These are phyloP conservation scores for Clathrus columnatus DNA, from an alignment of 768 basidiomycete species.

Conservation along the genomic window DNA sequence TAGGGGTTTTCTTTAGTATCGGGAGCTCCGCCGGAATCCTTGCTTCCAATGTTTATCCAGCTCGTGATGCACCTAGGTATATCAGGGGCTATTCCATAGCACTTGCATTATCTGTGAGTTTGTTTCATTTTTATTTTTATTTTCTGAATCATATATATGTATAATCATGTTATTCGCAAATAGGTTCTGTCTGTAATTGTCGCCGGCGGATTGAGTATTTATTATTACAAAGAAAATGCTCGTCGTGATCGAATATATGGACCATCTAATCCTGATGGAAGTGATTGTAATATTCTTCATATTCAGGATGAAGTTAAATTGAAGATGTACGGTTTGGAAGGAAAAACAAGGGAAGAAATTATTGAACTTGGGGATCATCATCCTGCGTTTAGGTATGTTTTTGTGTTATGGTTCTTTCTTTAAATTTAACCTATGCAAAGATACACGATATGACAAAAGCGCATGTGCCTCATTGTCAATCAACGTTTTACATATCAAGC, in stretches of 20 bases:
- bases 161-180: neutral
- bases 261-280: constrained; percentile 14
- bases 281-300: constrained; percentile 3
- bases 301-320: neutral
- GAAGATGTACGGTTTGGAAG: constrained; percentile 7
- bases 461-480: too few relatives aligned
- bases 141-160: neutral
- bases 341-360: neutral
- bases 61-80: constrained; percentile 15
- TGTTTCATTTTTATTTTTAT: too few relatives aligned
- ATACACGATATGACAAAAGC: too few relatives aligned
- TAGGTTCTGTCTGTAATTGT: constrained; percentile 13
- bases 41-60: constrained; percentile 15
- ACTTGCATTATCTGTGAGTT: constrained; percentile 17
- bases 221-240: constrained; percentile 25
- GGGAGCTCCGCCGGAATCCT: constrained; percentile 21
- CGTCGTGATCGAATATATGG: constrained; percentile 27
- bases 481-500: too few relatives aligned
- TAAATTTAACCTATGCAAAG: too few relatives aligned
- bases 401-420: too few relatives aligned
- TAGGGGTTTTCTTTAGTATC: constrained; percentile 16
- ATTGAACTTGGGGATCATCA: constrained; percentile 5
- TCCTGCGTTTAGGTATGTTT: constrained; percentile 8
- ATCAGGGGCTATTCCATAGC: constrained; percentile 17
- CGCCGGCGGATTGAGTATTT: constrained; percentile 18